phyloP scores from a whole-genome alignment of 208 protist species.

The Wallacemonas collosoma region DNA sequence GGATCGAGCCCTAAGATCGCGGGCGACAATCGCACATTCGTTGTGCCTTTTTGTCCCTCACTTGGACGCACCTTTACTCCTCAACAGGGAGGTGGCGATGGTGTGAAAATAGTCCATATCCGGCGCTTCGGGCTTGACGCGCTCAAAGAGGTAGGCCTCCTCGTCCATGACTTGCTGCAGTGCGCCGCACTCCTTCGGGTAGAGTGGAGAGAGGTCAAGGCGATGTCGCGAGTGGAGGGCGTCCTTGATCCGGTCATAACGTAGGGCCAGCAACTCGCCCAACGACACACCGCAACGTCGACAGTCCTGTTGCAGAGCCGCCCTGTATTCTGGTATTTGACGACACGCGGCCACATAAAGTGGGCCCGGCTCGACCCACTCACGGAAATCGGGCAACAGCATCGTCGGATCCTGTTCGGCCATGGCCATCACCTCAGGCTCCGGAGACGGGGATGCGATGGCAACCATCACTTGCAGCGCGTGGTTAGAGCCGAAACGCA shows the following conservation, averaged over 20 bases:
- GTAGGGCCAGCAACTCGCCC: slow-evolving; percentile 48
- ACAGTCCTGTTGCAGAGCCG: slow-evolving; percentile 59
- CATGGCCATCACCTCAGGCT: no score
- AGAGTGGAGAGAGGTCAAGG: slow-evolving; percentile 49
- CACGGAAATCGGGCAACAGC: slow-evolving; percentile 22
- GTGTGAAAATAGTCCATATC: slow-evolving; percentile 7
- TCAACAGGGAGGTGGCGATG: slow-evolving; percentile 3
- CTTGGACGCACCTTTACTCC: not conserved
- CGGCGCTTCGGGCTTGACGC: slow-evolving; percentile 15
- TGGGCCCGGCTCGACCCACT: slow-evolving; percentile 70
- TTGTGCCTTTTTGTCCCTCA: not conserved
- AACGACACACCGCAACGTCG: slow-evolving; percentile 51
- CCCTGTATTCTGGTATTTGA: slow-evolving; percentile 34
- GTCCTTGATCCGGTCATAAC: slow-evolving; percentile 60
- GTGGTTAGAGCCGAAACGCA: slow-evolving; percentile 72
- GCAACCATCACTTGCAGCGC: slow-evolving; percentile 81
- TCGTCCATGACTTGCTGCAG: slow-evolving; percentile 83
- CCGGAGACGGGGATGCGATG: slow-evolving; percentile 26
- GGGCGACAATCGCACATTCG: no score
- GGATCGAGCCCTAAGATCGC: no score
- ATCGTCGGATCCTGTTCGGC: not conserved
- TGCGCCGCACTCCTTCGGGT: slow-evolving; percentile 63
- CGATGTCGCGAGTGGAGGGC: slow-evolving; percentile 46
- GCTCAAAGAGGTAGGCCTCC: slow-evolving; percentile 68
- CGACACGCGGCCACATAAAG: slow-evolving; percentile 68